These are phyloP conservation scores for Aureobasidium namibiae DNA, from an alignment of 2,329 filamentous ascomycete genomes.

Conservation along the genomic window DNA sequence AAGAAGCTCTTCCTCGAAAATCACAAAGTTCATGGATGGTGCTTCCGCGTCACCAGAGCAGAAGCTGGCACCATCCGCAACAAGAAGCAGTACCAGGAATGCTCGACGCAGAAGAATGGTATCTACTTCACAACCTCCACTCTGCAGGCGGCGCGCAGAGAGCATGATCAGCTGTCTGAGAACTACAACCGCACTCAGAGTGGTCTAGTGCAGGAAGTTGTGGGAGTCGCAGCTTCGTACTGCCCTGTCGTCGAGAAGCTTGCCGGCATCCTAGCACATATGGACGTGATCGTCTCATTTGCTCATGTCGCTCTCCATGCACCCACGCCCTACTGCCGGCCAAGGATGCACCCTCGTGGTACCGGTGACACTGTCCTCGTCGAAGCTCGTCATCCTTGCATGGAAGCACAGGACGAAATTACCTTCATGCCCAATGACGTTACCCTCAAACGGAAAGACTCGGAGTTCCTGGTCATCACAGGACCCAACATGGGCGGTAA, in stretches of 20 bases:
- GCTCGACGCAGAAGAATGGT: conserved; percentile 96
- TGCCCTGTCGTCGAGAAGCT: conserved; percentile 85
- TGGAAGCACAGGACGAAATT: conserved; percentile 98
- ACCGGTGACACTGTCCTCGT: conserved; percentile 82
- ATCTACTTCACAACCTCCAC: conserved; percentile 92
- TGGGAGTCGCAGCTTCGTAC: conserved; percentile 88
- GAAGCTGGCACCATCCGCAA: conserved; percentile 92
- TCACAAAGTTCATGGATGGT: conserved; percentile 93
- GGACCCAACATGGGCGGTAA: conserved; percentile 99
- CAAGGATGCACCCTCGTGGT: conserved; percentile 81
- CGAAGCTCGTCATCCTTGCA: conserved; percentile 90
- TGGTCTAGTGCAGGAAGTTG: conserved; percentile 85
- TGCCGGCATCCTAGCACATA: conserved; percentile 78
- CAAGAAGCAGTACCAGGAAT: conserved; percentile 83
- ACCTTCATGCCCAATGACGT: conserved; percentile 99
- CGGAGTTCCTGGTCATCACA: conserved; percentile 92
- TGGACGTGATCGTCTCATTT: conserved; percentile 91
- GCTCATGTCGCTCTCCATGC: conserved; percentile 91
- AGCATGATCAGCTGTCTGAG: conserved; percentile 87
- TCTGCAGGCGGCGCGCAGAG: conserved; percentile 71
- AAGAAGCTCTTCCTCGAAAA: conserved; percentile 98
- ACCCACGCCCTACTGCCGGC: conserved; percentile 81
- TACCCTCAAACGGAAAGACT: conserved; percentile 64
- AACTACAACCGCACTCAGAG: conserved; percentile 94
- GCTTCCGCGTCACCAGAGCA: conserved; percentile 82